Percentiles rank a stretch among this genome's conserved stretches.
phyloP scores from a whole-genome alignment of 331 rosid genomes.

The Phaseolus coccineus region DNA sequence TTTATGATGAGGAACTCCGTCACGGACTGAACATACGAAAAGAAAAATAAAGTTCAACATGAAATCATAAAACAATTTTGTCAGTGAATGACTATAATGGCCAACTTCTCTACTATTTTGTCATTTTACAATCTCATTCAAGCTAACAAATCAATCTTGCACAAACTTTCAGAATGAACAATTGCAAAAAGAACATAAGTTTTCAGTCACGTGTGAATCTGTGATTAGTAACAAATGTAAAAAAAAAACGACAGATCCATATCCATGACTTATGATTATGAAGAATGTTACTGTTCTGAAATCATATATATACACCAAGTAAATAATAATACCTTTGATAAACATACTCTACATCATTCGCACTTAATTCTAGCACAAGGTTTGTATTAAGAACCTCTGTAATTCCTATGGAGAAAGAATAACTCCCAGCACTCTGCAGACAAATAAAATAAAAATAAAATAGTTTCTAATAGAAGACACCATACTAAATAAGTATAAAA shows the following conservation, averaged over 20 bases:
- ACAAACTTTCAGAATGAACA: conserved; percentile 13
- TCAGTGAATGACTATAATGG: not conserved
- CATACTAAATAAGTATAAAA: conserved; percentile 34
- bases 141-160: conserved; percentile 16
- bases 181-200: conserved; percentile 13
- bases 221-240: not conserved
- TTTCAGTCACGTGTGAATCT: conserved; percentile 13
- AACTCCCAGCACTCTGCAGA: conserved; percentile 82
- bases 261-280: conserved; percentile 17
- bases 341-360: conserved; percentile 89
- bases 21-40: not conserved
- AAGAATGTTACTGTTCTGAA: conserved; percentile 1
- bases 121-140: conserved; percentile 15
- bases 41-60: not conserved
- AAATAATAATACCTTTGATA: conserved; percentile 74
- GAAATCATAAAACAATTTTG: not conserved
- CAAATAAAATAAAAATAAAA: conserved; percentile 38
- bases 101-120: not conserved
- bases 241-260: conserved; percentile 32
- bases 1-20: conserved; percentile 21
- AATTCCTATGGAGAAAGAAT: conserved; percentile 90
- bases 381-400: conserved; percentile 93
- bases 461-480: conserved; percentile 28
- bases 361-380: conserved; percentile 87
- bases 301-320: conserved; percentile 9